Base-by-base conservation (phyloP, 352 stramenopile genomes). In the Globisporangium abappressorium region DNA sequence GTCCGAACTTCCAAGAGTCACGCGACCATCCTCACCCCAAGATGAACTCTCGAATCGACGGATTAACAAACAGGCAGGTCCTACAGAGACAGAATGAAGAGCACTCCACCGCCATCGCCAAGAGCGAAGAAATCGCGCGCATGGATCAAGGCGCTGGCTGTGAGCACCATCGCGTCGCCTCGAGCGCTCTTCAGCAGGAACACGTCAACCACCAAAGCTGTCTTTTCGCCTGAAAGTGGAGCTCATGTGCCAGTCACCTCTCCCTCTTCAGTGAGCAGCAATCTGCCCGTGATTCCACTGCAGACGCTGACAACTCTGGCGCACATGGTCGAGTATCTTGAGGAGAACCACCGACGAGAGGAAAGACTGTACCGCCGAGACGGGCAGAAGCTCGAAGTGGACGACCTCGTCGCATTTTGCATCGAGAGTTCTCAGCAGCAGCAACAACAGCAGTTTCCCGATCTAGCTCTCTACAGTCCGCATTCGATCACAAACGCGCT, bases 361-460 rank as follows among this genome's bases (percentile, higher is more conserved):
- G 79, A 89, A 56, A 77, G 74, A 9, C 65, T 91, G 15, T 91
- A 89, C n/a, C 72, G 70, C 33, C 72, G 74, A 57, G 53, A 78
- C 34, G 77, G 75, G 11, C 20, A 69, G 8, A 24, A 22, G 0
- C 36, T 73, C 20, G 76, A 80, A 47, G 62, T 51, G n/a, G 71
- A 68, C 30, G 70, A 81, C 0, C 41, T 81, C n/a, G 54, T 77
- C 49, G 58, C 63, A n/a, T 68, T 64, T 14, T 74, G 58, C 56
- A 54, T 67, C 15, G 47, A 55, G 2, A 18, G 12, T 43, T 18
- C 36, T 12, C 46, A 65, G 0, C 30, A 63, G 22, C 34, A 56
- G 14, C n/a, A n/a, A n/a, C n/a, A n/a, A n/a, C 59, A 65, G 26
- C 59, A 73, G 4, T 34, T 85, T 2, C 73, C 77, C 4, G 69